A percentile compares a stretch with the other conserved stretches of the same genome.
Conservation (phyloP, 2,329 filamentous ascomycete genomes). For the Penicillium sp. region DNA sequence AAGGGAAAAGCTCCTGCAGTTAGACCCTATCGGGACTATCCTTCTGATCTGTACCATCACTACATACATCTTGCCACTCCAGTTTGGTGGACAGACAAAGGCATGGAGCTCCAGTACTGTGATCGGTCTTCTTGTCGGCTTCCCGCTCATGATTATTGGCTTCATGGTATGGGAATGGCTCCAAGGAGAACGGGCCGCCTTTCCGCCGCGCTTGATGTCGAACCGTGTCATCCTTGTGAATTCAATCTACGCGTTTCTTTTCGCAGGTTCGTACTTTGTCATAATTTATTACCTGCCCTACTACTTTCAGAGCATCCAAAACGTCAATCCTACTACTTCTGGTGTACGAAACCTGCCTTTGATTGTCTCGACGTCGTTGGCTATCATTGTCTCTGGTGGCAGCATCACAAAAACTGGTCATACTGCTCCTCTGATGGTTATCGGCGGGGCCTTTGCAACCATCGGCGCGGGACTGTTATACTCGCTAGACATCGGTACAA, state of each 20-base stretch:
- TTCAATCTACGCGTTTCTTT: slow-evolving; percentile 37
- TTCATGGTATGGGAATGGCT: slow-evolving; percentile 42
- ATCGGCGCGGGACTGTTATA: slow-evolving; percentile 36
- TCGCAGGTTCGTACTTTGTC: slow-evolving; percentile 32
- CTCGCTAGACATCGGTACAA: slow-evolving; percentile 29
- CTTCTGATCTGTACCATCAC: slow-evolving; percentile 42
- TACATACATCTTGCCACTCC: slow-evolving; percentile 48
- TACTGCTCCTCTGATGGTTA: slow-evolving; percentile 26
- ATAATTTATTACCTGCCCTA: slow-evolving; percentile 34
- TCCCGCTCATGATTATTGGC: slow-evolving; percentile 35
- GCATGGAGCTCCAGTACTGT: slow-evolving; percentile 41
- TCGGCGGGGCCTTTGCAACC: slow-evolving; percentile 29
- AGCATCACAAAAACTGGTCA: slow-evolving; percentile 29
- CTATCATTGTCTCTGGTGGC: slow-evolving; percentile 29
- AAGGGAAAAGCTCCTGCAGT: slow-evolving; percentile 38
- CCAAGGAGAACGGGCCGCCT: slow-evolving; percentile 42
- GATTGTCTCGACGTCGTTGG: slow-evolving; percentile 36
- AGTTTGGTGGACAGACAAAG: slow-evolving; percentile 45
- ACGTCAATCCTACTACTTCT: slow-evolving; percentile 32
- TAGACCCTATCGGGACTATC: slow-evolving; percentile 36
- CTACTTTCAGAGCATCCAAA: slow-evolving; percentile 41
- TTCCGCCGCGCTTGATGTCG: slow-evolving; percentile 34
- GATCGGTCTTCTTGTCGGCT: slow-evolving; percentile 49
- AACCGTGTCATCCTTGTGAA: slow-evolving; percentile 36
- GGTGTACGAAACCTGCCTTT: slow-evolving; percentile 47